These are phyloP conservation scores for Cladosporium sp. DNA, from an alignment of 2,329 filamentous ascomycete species.

Conservation along the genomic window DNA sequence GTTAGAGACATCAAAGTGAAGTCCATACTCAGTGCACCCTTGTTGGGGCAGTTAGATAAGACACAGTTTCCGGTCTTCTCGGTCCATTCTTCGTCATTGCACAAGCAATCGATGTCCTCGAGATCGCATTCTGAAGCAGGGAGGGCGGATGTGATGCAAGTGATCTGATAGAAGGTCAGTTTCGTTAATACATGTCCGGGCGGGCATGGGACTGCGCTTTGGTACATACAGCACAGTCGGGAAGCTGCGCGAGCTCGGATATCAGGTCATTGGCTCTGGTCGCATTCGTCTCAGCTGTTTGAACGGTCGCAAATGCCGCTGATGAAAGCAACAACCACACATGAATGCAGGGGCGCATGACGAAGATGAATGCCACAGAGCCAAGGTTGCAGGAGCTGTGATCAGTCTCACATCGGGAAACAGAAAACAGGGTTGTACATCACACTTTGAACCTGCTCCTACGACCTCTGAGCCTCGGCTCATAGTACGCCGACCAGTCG, in stretches of 20 bases:
- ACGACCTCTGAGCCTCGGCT: neutral
- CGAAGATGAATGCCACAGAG: neutral
- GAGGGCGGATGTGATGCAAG: neutral
- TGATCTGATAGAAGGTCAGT: neutral
- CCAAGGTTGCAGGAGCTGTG: neutral
- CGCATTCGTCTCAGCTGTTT: neutral
- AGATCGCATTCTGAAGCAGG: neutral
- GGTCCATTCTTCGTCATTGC: neutral
- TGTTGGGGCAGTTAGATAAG: neutral
- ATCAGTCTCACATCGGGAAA: neutral
- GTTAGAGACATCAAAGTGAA: neutral
- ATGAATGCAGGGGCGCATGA: neutral
- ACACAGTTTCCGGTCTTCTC: neutral
- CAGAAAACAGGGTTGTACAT: neutral
- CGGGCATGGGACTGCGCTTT: neutral
- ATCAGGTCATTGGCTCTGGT: neutral
- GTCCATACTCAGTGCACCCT: neutral
- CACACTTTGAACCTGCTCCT: neutral
- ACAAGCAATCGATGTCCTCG: slow-evolving; percentile 1
- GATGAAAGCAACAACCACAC: neutral
- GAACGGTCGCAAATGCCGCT: neutral
- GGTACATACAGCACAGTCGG: neutral
- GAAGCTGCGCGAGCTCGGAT: neutral
- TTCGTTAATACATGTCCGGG: neutral
- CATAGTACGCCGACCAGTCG: neutral